These are phyloP conservation scores for Huntiella decipiens DNA, from an alignment of 2,329 filamentous ascomycete genomes.

Conservation along the genomic window DNA sequence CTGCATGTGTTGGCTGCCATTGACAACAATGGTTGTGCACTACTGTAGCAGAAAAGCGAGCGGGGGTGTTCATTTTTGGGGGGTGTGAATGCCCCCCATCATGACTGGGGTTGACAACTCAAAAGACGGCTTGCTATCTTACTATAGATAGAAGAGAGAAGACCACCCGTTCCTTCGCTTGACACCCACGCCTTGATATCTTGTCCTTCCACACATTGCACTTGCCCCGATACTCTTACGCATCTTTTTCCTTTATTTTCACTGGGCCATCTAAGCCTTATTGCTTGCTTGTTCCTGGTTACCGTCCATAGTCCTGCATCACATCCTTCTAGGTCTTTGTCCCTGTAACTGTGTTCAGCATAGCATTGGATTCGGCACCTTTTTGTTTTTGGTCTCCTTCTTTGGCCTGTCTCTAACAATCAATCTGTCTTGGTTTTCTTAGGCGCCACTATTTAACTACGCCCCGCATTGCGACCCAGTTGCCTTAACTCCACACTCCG, in stretches of 20 bases:
- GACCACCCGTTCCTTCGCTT: no score
- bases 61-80: no score
- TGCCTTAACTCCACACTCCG: conserved; percentile 24
- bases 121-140: no score
- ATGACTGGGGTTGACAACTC: no score
- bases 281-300: background rate
- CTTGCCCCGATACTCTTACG: background rate
- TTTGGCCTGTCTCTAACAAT: background rate
- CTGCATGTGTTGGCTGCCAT: no score
- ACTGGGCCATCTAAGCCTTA: background rate
- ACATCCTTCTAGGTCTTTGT: background rate
- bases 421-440: background rate
- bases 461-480: conserved; percentile 16
- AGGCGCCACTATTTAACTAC: conserved; percentile 19
- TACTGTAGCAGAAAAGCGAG: no score
- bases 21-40: no score
- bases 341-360: background rate
- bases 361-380: background rate
- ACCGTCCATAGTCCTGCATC: background rate
- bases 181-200: no score
- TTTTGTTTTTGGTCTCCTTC: background rate
- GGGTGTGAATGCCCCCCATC: no score
- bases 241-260: background rate
- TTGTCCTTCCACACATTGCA: background rate
- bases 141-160: no score